Evolutionary conservation across 352 stramenopile species (phyloP), one percentile per base, ranked within the genome.

Genomic region (Saprolegnia diclina): DNA sequence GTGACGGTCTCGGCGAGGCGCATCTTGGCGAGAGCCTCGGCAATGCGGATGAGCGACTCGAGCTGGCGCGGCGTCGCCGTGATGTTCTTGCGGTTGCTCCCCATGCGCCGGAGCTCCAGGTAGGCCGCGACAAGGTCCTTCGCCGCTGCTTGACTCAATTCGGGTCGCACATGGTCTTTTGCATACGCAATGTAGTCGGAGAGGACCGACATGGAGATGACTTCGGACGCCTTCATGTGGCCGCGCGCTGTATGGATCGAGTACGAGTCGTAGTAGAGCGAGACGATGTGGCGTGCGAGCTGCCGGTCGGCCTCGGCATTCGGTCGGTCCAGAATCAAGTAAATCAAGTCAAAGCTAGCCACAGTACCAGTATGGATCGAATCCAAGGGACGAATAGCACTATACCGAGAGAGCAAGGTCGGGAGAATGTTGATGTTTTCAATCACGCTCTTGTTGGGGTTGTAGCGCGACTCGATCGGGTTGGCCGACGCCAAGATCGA

Each of bases 401-500:
- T n/a, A n/a, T 61, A 69, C 55, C 97, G 91, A 71, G 90, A 98
- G 5, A 99, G 80, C 32, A 99, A 81, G 22, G 97, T 99, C 3
- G 97, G 97, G 21, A 98, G 82, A 52, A 99, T 92, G 75, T 99
- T 95, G 61, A 99, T 97, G 76, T 99, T 99, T 67, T 99, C 95
- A 42, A 99, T 95, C 40, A 99, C 97, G 35, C 87, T 98, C 65
- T 98, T 89, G 67, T 91, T 93, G 2, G 97, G 97, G 77, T 99
- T 99, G 88, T 99, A 99, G 26, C 97, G 79, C 52, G 91, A 98
- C 76, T 99, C 95, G 52, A 99, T 95, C 22, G 97, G 97, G 79
- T 99, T 99, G 5, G 97, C 97, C 7, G 93, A 98, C 32, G 97
- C 97, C 38, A 99, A 75, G 72, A 99, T 99, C 7, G 96, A 98